Conservation (phyloP, 257 asterid genomes). For the Solanum rostratum region DNA sequence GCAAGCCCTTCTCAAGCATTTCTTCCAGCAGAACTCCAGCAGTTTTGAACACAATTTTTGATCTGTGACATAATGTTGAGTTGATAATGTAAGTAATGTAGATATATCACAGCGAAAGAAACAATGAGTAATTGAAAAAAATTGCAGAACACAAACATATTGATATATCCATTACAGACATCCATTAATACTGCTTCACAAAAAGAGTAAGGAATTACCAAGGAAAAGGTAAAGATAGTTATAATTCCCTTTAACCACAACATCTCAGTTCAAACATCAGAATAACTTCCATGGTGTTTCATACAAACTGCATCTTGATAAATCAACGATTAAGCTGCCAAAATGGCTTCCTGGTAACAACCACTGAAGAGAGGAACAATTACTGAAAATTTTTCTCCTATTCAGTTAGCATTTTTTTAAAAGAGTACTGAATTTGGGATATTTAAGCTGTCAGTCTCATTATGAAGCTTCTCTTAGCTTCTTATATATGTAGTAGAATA, state of each 20-base stretch:
- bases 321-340: not conserved
- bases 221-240: not conserved
- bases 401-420: not conserved
- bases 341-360: not conserved
- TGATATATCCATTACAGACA: not conserved
- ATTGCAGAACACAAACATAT: not conserved
- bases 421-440: not conserved
- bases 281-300: not conserved
- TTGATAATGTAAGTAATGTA: constrained; percentile 2
- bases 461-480: not conserved
- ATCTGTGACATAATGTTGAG: constrained; percentile 29
- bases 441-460: not conserved
- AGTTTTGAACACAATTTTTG: constrained; percentile 90
- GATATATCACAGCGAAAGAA: not conserved
- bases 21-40: constrained; percentile 98
- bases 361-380: not conserved
- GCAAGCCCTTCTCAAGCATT: constrained; percentile 86
- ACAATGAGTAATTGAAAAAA: not conserved
- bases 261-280: not conserved
- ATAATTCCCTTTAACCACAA: not conserved
- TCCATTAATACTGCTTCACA: not conserved
- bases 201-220: not conserved
- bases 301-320: not conserved
- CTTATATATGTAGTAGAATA: not conserved
- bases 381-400: not conserved